Conservation (phyloP, 148 eudicot species). For the Chenopodium berlandieri region DNA sequence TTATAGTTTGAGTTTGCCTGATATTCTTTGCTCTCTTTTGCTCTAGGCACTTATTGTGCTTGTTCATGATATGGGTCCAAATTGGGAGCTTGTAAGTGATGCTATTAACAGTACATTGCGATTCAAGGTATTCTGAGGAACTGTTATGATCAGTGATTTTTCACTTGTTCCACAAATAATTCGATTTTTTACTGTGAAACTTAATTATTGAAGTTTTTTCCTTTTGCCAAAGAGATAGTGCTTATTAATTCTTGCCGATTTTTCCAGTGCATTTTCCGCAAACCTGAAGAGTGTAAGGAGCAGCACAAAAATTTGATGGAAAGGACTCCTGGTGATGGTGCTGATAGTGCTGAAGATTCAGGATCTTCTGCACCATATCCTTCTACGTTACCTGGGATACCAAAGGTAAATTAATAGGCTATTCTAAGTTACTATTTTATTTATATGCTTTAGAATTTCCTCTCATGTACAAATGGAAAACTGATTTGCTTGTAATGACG, state of each 20-base stretch:
- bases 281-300: slow-evolving; percentile 88
- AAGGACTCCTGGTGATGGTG: slow-evolving; percentile 79
- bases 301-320: slow-evolving; percentile 74
- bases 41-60: slow-evolving; percentile 94
- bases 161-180: not conserved
- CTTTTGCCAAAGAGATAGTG: slow-evolving; percentile 5
- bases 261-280: slow-evolving; percentile 70
- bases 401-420: slow-evolving; percentile 53
- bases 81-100: slow-evolving; percentile 97
- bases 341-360: slow-evolving; percentile 94
- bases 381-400: slow-evolving; percentile 93
- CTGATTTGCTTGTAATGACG: slow-evolving; percentile 3
- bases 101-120: slow-evolving; percentile 79
- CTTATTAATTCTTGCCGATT: not conserved
- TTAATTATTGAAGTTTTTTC: not conserved
- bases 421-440: not conserved
- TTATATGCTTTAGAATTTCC: not conserved
- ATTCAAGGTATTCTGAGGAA: slow-evolving; percentile 54
- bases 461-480: not conserved
- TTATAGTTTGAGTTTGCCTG: slow-evolving; percentile 20
- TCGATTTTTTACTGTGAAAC: not conserved
- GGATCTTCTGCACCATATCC: slow-evolving; percentile 90
- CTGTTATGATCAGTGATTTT: not conserved
- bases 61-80: slow-evolving; percentile 97
- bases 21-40: slow-evolving; percentile 14